phyloP scores from a whole-genome alignment of 192 early-diverging fungal genomes.

The Backusella luteola region DNA sequence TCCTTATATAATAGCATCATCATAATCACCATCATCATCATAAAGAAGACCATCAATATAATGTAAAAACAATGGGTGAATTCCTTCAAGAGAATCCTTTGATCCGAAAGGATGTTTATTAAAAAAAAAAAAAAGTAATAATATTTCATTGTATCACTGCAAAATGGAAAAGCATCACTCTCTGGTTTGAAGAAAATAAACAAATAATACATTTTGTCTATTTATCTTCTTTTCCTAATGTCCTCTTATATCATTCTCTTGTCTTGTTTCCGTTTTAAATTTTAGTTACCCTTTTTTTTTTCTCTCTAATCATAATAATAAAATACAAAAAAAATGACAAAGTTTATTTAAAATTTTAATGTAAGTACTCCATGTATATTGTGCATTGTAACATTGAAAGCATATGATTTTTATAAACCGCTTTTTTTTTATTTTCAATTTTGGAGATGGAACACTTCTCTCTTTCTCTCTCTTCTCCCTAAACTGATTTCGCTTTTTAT shows the following conservation, averaged over 20 bases:
- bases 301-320: not conserved
- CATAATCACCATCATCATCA: not conserved
- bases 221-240: not conserved
- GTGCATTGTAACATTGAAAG: not conserved
- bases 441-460: not conserved
- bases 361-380: not conserved
- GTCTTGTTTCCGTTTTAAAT: not conserved
- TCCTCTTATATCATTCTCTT: not conserved
- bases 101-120: conserved; percentile 8
- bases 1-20: not conserved
- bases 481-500: no score
- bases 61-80: conserved; percentile 12
- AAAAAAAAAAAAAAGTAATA: not conserved
- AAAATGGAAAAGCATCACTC: not conserved
- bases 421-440: not conserved
- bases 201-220: not conserved
- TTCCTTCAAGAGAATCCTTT: conserved; percentile 5
- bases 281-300: not conserved
- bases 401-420: not conserved
- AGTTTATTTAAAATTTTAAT: not conserved
- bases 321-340: not conserved
- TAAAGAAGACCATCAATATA: not conserved
- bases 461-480: not conserved
- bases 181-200: not conserved
- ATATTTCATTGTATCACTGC: not conserved